phyloP scores from a whole-genome alignment of 768 basidiomycete genomes.

The Boletus reticuloceps region DNA sequence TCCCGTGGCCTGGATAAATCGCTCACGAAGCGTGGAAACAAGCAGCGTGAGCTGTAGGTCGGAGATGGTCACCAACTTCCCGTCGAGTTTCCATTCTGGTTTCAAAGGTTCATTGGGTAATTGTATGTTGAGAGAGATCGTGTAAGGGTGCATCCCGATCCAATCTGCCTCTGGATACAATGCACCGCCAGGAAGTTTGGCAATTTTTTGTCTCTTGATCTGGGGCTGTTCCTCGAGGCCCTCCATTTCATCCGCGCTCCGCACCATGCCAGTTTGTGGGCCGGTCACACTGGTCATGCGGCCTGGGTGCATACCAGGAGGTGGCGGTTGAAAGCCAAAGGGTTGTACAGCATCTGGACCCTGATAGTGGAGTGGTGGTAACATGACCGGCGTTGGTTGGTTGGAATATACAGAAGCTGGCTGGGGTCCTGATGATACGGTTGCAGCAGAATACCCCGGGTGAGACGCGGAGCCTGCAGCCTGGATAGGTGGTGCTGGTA shows the following conservation, averaged over 20 bases:
- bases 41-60: constrained; percentile 83
- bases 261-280: constrained; percentile 67
- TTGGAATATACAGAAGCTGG: constrained; percentile 70
- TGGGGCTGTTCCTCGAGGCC: constrained; percentile 69
- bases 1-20: constrained; percentile 75
- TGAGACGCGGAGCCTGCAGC: constrained; percentile 37
- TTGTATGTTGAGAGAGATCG: constrained; percentile 82
- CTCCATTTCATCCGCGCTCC: constrained; percentile 81
- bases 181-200: constrained; percentile 81
- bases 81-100: constrained; percentile 93
- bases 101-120: constrained; percentile 79
- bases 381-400: constrained; percentile 69
- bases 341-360: constrained; percentile 73
- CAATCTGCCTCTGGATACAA: constrained; percentile 88
- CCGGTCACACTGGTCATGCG: constrained; percentile 64
- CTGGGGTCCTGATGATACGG: constrained; percentile 88
- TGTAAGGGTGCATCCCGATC: constrained; percentile 88
- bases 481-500: constrained; percentile 66
- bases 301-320: constrained; percentile 67
- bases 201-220: constrained; percentile 84
- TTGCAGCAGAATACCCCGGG: constrained; percentile 75
- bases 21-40: constrained; percentile 87
- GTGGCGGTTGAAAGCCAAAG: constrained; percentile 74
- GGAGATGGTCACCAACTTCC: constrained; percentile 68
- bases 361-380: constrained; percentile 83